Percentiles rank a stretch among this genome's conserved stretches.
These are phyloP conservation scores for Plasmodium vinckei DNA, from an alignment of 169 alveolate species.

Conservation along the genomic window DNA sequence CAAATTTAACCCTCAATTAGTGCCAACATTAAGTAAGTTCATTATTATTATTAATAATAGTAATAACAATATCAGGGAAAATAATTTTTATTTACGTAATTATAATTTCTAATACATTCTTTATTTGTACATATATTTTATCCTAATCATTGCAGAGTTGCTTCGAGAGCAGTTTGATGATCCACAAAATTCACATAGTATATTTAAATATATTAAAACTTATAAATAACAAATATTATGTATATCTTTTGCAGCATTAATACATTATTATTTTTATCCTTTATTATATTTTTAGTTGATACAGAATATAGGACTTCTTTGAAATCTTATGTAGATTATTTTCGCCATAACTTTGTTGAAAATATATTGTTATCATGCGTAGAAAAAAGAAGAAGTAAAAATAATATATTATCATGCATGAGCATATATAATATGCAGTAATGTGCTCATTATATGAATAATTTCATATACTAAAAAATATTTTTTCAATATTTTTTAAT, in stretches of 20 bases:
- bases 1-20: slow-evolving; percentile 85
- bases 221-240: neutral
- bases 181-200: slow-evolving; percentile 66
- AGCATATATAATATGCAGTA: no score
- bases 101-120: neutral
- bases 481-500: neutral
- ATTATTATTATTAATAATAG: neutral
- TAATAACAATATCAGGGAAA: no score
- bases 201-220: neutral
- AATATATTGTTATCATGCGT: slow-evolving; percentile 60
- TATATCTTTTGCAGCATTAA: neutral
- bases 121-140: neutral
- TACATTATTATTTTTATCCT: neutral
- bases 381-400: slow-evolving; percentile 56
- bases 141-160: slow-evolving; percentile 14
- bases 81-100: neutral
- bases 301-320: slow-evolving; percentile 69
- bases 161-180: slow-evolving; percentile 70
- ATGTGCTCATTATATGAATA: no score
- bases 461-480: no score
- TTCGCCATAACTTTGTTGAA: slow-evolving; percentile 60
- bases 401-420: no score
- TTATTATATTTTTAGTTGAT: slow-evolving; percentile 39
- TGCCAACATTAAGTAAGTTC: slow-evolving; percentile 87
- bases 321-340: slow-evolving; percentile 52